Evolutionary conservation across 306 rosid genomes (phyloP).

Genomic region (Neltuma alba): DNA sequence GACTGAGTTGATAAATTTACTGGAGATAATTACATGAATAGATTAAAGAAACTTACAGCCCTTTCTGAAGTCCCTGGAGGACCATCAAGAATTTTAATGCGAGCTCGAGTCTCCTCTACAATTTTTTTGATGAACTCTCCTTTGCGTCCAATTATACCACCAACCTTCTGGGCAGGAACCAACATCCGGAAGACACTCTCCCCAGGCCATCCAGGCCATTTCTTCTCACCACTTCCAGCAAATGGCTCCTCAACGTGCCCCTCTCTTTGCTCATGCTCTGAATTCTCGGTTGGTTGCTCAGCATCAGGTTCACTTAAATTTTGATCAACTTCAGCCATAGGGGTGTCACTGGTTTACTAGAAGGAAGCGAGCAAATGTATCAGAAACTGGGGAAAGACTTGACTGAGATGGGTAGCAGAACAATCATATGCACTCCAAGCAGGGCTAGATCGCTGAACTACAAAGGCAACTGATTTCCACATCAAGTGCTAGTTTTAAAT

Average conservation of each 20-base stretch:
- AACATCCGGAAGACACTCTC: conserved; percentile 96
- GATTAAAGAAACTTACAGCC: conserved; percentile 75
- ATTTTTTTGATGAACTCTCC: conserved; percentile 93
- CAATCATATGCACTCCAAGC: conserved; percentile 2
- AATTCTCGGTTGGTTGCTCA: conserved; percentile 35
- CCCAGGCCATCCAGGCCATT: conserved; percentile 99
- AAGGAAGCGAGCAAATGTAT: conserved; percentile 13
- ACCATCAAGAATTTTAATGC: conserved; percentile 95
- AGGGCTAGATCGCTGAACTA: neutral
- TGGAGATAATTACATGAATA: neutral
- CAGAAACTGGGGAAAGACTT: neutral
- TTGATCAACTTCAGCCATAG: conserved; percentile 76
- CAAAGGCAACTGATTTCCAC: neutral
- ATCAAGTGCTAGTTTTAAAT: conserved; percentile 5
- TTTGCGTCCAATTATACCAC: conserved; percentile 96
- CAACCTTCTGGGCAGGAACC: conserved; percentile 96
- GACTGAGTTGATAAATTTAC: conserved; percentile 1
- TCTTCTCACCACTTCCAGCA: conserved; percentile 69
- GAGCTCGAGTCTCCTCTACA: conserved; percentile 94
- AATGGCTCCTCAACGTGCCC: conserved; percentile 51
- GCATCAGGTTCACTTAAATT: conserved; percentile 38
- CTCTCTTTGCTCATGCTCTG: conserved; percentile 43
- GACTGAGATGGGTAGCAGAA: neutral
- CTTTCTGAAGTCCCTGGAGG: conserved; percentile 97
- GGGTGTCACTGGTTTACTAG: conserved; percentile 31